Percentiles rank a stretch among this genome's conserved stretches.
Conservation (phyloP, 768 basidiomycete species). For the Suillus fuscotomentosus region DNA sequence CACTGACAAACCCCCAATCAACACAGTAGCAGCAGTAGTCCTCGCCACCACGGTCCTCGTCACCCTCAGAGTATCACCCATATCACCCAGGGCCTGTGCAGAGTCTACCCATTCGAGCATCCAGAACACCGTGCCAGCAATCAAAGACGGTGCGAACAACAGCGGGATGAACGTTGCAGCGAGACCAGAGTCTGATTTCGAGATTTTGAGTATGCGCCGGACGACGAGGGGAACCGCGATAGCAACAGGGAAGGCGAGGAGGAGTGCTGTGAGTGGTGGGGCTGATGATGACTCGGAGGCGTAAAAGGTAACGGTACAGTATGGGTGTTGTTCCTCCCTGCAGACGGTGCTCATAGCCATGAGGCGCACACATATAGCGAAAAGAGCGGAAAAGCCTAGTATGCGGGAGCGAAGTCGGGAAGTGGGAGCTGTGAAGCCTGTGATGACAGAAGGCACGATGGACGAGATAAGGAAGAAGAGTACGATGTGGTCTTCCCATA, state of each 20-base stretch:
- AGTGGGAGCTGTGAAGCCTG: conserved; percentile 67
- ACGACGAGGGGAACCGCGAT: conserved; percentile 57
- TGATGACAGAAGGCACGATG: conserved; percentile 56
- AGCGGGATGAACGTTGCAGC: conserved; percentile 62
- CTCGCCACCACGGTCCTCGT: conserved; percentile 64
- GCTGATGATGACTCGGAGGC: conserved; percentile 65
- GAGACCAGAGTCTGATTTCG: conserved; percentile 72
- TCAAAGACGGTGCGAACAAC: conserved; percentile 55
- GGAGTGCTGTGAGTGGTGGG: conserved; percentile 58
- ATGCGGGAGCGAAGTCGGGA: conserved; percentile 71
- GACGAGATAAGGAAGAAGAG: conserved; percentile 72
- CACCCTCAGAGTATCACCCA: conserved; percentile 45
- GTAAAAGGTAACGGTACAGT: conserved; percentile 90
- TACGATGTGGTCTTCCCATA: conserved; percentile 91
- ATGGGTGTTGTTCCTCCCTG: conserved; percentile 91
- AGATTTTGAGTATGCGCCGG: conserved; percentile 56
- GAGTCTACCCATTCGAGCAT: conserved; percentile 78
- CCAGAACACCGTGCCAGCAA: conserved; percentile 71
- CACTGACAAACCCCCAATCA: conserved; percentile 52
- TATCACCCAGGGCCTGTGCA: conserved; percentile 40
- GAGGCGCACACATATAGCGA: conserved; percentile 67
- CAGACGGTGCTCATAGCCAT: conserved; percentile 85
- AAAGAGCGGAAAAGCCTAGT: conserved; percentile 65
- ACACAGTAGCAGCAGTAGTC: conserved; percentile 46
- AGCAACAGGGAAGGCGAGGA: conserved; percentile 56